Percentiles rank a stretch among this genome's conserved stretches.
Conservation (phyloP, 2,329 filamentous ascomycete genomes). For the Fusarium longipes region DNA sequence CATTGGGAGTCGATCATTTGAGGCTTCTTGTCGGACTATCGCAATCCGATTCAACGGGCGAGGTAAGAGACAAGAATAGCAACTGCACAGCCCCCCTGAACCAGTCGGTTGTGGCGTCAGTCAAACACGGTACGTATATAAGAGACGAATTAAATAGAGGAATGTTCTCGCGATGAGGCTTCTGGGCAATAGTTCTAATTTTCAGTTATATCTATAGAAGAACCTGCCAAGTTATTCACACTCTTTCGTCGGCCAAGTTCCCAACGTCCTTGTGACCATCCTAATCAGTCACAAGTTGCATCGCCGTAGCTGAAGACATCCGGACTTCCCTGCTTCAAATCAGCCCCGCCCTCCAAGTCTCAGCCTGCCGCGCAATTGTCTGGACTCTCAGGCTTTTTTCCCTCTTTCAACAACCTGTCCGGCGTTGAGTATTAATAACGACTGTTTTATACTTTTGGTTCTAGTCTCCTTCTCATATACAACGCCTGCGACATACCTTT, state of each 20-base stretch:
- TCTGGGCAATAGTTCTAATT: neutral
- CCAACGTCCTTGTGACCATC: constrained; percentile 13
- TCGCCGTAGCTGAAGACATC: neutral
- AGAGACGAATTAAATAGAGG: neutral
- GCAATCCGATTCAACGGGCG: constrained; percentile 21
- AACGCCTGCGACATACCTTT: neutral
- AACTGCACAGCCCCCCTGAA: constrained; percentile 39
- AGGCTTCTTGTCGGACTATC: constrained; percentile 17
- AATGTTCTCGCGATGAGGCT: neutral
- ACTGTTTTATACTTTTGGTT: neutral
- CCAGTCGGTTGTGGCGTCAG: constrained; percentile 38
- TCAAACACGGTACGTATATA: constrained; percentile 13
- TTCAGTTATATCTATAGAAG: neutral
- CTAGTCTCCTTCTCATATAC: neutral
- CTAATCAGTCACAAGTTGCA: constrained; percentile 21
- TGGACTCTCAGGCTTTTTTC: constrained; percentile 12
- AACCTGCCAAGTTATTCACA: neutral
- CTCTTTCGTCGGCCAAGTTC: constrained; percentile 9
- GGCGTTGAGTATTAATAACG: neutral
- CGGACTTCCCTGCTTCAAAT: constrained; percentile 19
- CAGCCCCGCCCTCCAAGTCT: constrained; percentile 24
- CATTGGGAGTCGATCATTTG: constrained; percentile 12
- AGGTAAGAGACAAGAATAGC: constrained; percentile 26
- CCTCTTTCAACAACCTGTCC: constrained; percentile 11
- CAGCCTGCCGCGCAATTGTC: constrained; percentile 35